phyloP scores from a whole-genome alignment of 768 basidiomycete genomes.

The Boletus reticuloceps region DNA sequence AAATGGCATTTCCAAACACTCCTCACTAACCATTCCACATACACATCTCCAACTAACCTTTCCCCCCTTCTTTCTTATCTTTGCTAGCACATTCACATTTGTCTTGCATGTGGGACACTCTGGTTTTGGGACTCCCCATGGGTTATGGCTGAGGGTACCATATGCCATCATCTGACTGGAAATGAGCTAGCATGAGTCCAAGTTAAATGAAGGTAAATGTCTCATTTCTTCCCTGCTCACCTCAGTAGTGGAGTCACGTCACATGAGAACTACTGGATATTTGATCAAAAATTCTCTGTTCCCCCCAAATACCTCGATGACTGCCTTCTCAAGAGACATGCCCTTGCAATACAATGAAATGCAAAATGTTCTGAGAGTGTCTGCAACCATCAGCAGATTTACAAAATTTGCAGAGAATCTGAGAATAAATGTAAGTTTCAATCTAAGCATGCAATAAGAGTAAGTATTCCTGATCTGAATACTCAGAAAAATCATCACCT shows the following conservation, averaged over 20 bases:
- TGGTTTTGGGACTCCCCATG: constrained; percentile 2
- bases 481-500: not conserved
- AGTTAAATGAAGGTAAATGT: not conserved
- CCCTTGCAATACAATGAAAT: not conserved
- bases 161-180: not conserved
- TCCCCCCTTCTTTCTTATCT: too few relatives aligned
- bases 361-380: not conserved
- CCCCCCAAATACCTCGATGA: not conserved
- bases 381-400: not conserved
- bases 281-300: not conserved
- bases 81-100: too few relatives aligned
- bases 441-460: not conserved
- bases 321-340: not conserved
- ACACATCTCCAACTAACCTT: too few relatives aligned
- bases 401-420: not conserved
- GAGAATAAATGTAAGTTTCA: not conserved
- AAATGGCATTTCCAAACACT: not conserved
- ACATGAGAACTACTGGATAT: not conserved
- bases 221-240: not conserved
- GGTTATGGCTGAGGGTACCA: not conserved
- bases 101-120: too few relatives aligned
- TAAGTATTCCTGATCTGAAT: too few relatives aligned
- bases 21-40: too few relatives aligned
- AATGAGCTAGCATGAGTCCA: not conserved
- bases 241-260: not conserved